A percentile compares a stretch with the other conserved stretches of the same genome.
Evolutionary conservation across 352 stramenopile species (phyloP).

Genomic region (Blastocystis sp.): DNA sequence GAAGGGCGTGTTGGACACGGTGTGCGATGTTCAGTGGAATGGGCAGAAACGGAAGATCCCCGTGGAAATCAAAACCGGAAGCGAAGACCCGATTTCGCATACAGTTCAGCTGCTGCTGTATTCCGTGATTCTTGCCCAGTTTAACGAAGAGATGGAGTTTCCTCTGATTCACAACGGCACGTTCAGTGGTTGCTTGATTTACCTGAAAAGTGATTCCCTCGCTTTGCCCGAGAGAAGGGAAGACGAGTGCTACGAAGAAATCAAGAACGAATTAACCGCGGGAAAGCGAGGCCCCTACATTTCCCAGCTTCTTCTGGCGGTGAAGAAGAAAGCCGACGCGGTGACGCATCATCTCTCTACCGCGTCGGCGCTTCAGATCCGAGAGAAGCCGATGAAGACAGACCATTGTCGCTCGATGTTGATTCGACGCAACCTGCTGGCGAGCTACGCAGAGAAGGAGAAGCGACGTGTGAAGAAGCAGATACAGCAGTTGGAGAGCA

Average conservation of each 20-base stretch:
- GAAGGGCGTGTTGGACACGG: constrained; percentile 66
- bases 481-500: background rate
- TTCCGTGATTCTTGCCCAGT: constrained; percentile 19
- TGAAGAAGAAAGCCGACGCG: constrained; percentile 2
- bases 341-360: background rate
- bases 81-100: constrained; percentile 57
- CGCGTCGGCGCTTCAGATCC: background rate
- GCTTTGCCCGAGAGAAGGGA: background rate
- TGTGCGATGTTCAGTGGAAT: constrained; percentile 4
- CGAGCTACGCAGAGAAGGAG: background rate
- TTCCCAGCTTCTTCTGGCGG: background rate
- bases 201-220: constrained; percentile 38
- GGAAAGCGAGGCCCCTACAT: constrained; percentile 15
- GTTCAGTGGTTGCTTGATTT: constrained; percentile 28
- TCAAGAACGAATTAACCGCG: constrained; percentile 5
- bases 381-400: background rate
- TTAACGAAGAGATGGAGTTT: constrained; percentile 1
- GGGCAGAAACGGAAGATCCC: constrained; percentile 1
- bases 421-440: constrained; percentile 43
- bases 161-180: background rate
- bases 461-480: background rate
- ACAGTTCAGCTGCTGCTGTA: constrained; percentile 35
- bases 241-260: constrained; percentile 27
- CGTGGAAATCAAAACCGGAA: constrained; percentile 63
- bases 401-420: background rate